phyloP scores from a whole-genome alignment of 345 rosid species.

The Gossypium longicalyx region DNA sequence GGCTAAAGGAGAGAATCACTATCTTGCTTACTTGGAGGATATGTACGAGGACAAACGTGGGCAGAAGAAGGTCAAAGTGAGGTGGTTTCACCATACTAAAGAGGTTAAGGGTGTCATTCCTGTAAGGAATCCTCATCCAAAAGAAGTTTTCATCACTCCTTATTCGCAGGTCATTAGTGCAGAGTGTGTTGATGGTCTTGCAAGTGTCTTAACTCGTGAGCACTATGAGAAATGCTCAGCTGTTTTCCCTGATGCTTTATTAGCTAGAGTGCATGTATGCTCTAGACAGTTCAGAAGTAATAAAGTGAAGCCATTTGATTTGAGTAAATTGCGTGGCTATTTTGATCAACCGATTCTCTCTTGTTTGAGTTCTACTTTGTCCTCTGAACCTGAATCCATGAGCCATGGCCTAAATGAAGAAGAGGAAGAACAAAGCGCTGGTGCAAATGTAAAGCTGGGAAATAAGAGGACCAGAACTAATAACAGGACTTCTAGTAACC shows the following conservation, averaged over 20 bases:
- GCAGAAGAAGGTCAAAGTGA: slow-evolving; percentile 83
- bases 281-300: slow-evolving; percentile 78
- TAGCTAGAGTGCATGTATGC: slow-evolving; percentile 68
- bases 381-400: slow-evolving; percentile 34
- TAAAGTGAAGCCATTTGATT: slow-evolving; percentile 72
- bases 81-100: slow-evolving; percentile 91
- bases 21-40: slow-evolving; percentile 92
- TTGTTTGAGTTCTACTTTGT: slow-evolving; percentile 50
- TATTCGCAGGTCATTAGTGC: slow-evolving; percentile 94
- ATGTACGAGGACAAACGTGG: slow-evolving; percentile 98
- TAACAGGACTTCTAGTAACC: slow-evolving; percentile 25
- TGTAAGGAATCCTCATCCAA: slow-evolving; percentile 69
- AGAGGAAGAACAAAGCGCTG: slow-evolving; percentile 51
- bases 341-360: slow-evolving; percentile 70
- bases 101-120: slow-evolving; percentile 80
- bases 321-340: slow-evolving; percentile 84
- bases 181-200: slow-evolving; percentile 91
- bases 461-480: slow-evolving; percentile 57
- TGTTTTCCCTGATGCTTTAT: slow-evolving; percentile 54
- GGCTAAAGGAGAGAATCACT: slow-evolving; percentile 77
- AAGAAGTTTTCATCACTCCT: slow-evolving; percentile 91
- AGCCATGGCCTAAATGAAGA: slow-evolving; percentile 43
- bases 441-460: slow-evolving; percentile 52
- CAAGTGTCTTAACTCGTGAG: slow-evolving; percentile 70
- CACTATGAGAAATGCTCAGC: slow-evolving; percentile 68